Evolutionary conservation across 2,329 filamentous ascomycete species (phyloP), one percentile per base, ranked within the genome.

Genomic region (Diplodia intermedia): DNA sequence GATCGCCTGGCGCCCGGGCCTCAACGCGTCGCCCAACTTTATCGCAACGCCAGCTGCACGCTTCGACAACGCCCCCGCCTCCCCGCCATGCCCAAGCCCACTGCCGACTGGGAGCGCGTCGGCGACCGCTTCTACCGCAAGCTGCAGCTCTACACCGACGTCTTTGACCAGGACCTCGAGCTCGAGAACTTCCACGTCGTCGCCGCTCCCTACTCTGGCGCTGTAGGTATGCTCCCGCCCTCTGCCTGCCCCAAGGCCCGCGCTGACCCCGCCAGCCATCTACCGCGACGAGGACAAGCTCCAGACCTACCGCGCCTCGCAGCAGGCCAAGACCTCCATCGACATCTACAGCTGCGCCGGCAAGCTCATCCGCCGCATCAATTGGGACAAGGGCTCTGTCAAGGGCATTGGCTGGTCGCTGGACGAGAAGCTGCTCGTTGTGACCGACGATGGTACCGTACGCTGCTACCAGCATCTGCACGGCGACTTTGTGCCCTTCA

Each of bases 41-140:
- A 63, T 63, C 60, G 43, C 60, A 52, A 63, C 60, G 31, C 43
- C 60, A 50, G 43, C 60, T 38, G 12, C 43, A 20, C 43, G 14
- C 56, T 15, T 33, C 49, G 38, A 49, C 38, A 50, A 31, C 38
- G 20, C 52, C 56, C 26, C 57, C 4, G n/a, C 66, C 20, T 52
- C 11, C 29, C 29, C 60, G 36, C 66, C 50, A 68, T 68, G 66
- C 65, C 65, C 66, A 89, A 88, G 75, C 86, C 94, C 75, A 92
- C 92, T 74, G 91, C 92, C 75, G 92, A 94, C 80, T 99, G 95
- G 95, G 93, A 97, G 84, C 91, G 88, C 80, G 89, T 98, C 72
- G 95, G 93, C 77, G 91, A 96, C 80, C 90, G 89, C 75, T 98
- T 96, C 85, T 99, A 98, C 83, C 92, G 94, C 79, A 97, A 97